phyloP scores from a whole-genome alignment of 108 stramenopile genomes.

The Nitzschia palea region DNA sequence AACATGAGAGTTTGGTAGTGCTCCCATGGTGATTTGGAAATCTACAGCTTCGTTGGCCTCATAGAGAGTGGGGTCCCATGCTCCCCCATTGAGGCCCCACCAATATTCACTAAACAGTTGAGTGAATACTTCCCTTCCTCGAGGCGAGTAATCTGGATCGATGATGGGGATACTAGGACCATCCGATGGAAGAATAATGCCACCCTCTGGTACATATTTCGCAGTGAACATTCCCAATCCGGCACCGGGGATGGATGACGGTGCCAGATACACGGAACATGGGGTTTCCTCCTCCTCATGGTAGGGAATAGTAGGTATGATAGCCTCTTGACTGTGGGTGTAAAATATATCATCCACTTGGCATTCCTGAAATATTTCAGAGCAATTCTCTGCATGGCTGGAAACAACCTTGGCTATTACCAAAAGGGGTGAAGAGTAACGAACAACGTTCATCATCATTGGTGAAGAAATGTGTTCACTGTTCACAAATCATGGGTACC shows the following conservation, averaged over 20 bases:
- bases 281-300: no score
- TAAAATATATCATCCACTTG: no score
- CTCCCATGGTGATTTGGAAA: constrained; percentile 40
- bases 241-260: constrained; percentile 37
- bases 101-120: constrained; percentile 24
- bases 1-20: constrained; percentile 49
- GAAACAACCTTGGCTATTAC: no score
- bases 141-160: not conserved
- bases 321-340: no score
- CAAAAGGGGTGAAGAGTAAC: no score
- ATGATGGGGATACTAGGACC: not conserved
- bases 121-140: constrained; percentile 3
- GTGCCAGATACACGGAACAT: constrained; percentile 35
- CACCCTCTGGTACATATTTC: not conserved
- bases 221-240: constrained; percentile 46
- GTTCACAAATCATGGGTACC: no score
- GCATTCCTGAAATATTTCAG: no score
- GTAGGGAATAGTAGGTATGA: no score
- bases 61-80: constrained; percentile 28
- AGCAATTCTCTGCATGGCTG: no score
- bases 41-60: constrained; percentile 29
- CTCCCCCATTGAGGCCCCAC: constrained; percentile 40
- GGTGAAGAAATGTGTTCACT: no score
- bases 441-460: no score
- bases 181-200: not conserved